These are phyloP conservation scores for Xerocomellus amylosporus DNA, from an alignment of 768 basidiomycete genomes.

Conservation along the genomic window DNA sequence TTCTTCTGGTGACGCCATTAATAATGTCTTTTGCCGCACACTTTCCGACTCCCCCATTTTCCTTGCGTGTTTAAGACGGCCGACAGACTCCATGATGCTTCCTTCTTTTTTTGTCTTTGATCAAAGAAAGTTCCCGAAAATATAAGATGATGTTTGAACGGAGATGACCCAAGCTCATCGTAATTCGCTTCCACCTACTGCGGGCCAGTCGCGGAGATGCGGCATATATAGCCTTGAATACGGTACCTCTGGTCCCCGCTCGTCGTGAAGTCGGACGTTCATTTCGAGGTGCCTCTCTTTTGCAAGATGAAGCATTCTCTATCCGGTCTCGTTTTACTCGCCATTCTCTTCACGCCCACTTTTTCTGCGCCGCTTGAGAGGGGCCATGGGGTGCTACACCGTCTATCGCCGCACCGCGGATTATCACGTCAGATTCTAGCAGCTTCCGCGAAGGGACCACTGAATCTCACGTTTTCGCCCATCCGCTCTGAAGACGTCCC, in stretches of 20 bases:
- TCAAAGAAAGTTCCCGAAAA: neutral
- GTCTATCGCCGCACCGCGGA: neutral
- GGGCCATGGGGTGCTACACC: neutral
- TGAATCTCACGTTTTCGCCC: conserved; percentile 5
- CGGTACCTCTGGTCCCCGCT: neutral
- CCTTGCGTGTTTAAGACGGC: neutral
- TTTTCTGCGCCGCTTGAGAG: neutral
- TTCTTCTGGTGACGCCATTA: neutral
- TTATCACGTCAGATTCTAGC: conserved; percentile 4
- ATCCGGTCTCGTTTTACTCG: neutral
- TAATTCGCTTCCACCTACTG: neutral
- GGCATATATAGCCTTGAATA: neutral
- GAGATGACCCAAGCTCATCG: neutral
- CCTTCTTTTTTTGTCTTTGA: neutral
- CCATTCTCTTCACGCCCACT: neutral
- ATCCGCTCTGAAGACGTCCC: neutral
- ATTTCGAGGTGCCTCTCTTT: neutral
- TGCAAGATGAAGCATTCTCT: neutral
- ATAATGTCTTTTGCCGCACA: no score
- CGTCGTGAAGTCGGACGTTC: neutral
- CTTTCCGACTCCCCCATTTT: neutral
- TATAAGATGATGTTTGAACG: neutral
- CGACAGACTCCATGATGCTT: neutral
- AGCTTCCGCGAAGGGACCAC: neutral
- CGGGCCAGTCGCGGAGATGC: neutral